Conservation (phyloP, 2,329 filamentous ascomycete species). For the Daldinia sp. region DNA sequence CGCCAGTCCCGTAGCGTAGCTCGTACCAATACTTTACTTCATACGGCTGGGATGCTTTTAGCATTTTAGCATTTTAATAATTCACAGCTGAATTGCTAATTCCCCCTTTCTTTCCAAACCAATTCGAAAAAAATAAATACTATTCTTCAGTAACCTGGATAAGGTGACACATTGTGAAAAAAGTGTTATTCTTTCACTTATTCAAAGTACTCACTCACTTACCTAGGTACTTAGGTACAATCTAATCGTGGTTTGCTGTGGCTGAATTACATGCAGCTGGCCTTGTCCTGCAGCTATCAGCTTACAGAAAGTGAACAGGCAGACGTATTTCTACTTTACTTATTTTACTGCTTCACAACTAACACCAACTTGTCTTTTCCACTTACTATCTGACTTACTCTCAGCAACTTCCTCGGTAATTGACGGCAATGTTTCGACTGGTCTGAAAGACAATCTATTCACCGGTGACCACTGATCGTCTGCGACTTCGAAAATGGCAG, state of each 20-base stretch:
- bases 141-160: not conserved
- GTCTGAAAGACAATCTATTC: conserved; percentile 10
- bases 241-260: conserved; percentile 7
- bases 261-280: conserved; percentile 20
- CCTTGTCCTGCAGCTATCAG: conserved; percentile 16
- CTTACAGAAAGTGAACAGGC: conserved; percentile 5
- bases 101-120: not conserved
- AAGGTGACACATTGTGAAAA: not conserved
- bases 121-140: not conserved
- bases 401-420: not conserved
- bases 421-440: conserved; percentile 27
- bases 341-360: not conserved
- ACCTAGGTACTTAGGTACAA: not conserved
- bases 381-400: not conserved
- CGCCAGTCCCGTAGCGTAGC: conserved; percentile 21
- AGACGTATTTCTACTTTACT: conserved; percentile 14
- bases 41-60: conserved; percentile 10
- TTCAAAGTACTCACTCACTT: not conserved
- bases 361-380: not conserved
- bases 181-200: not conserved
- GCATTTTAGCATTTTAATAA: conserved; percentile 1
- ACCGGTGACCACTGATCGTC: conserved; percentile 19
- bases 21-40: conserved; percentile 16
- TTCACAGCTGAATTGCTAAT: not conserved
- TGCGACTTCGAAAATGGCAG: conserved; percentile 73